Evolutionary conservation across 176 grass and related monocot species (phyloP).

Genomic region (Lolium rigidum): DNA sequence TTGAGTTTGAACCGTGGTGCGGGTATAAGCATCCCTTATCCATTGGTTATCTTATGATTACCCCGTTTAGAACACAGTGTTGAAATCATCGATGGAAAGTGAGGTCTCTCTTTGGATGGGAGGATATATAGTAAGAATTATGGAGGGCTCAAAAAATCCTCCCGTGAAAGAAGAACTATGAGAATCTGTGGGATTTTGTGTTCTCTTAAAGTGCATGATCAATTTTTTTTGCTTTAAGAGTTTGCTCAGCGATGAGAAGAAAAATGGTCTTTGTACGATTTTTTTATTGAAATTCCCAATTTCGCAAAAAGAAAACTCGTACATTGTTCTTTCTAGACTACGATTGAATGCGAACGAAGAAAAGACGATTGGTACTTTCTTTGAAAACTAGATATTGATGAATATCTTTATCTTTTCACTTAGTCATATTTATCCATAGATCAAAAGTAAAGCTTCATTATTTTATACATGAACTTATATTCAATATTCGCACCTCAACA

Average conservation of each 20-base stretch:
- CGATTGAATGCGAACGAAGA: no score
- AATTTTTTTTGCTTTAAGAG: no score
- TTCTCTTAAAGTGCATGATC: no score
- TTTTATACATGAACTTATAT: no score
- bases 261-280: not conserved
- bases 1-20: not conserved
- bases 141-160: not conserved
- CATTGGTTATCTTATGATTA: not conserved
- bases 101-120: not conserved
- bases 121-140: not conserved
- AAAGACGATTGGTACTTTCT: not conserved
- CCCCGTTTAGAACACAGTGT: not conserved
- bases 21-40: not conserved
- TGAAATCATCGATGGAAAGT: not conserved
- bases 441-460: not conserved
- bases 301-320: not conserved
- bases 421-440: conserved; percentile 5
- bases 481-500: not conserved
- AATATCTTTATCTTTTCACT: not conserved
- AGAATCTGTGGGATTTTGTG: no score
- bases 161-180: not conserved
- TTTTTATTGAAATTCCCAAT: not conserved
- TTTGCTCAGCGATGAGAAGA: not conserved
- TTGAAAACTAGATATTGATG: not conserved
- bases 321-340: not conserved